A percentile compares a stretch with the other conserved stretches of the same genome.
These are phyloP conservation scores for Casuarina cunninghamiana DNA, from an alignment of 306 rosid species.

Conservation along the genomic window DNA sequence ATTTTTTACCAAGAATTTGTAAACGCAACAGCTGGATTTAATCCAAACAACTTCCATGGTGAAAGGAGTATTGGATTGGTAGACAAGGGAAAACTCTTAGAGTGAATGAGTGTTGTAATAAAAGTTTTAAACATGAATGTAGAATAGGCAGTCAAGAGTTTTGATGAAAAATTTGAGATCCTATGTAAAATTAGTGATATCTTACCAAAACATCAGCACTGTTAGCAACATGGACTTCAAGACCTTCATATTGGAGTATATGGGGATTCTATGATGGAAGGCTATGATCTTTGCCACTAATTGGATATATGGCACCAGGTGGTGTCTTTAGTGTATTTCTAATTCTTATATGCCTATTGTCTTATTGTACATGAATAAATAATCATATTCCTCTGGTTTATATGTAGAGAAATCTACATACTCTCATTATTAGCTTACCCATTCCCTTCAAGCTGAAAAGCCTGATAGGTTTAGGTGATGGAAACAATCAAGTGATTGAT, in stretches of 20 bases:
- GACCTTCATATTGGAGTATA: slow-evolving; percentile 26
- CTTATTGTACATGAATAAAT: neutral
- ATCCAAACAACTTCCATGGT: slow-evolving; percentile 15
- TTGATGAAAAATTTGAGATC: slow-evolving; percentile 25
- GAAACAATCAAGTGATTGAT: no score
- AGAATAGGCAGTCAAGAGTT: slow-evolving; percentile 17
- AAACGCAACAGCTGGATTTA: slow-evolving; percentile 25
- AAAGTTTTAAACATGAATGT: slow-evolving; percentile 22
- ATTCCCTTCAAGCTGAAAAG: no score
- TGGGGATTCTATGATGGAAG: slow-evolving; percentile 18
- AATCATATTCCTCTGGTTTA: no score
- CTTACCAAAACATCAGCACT: slow-evolving; percentile 20
- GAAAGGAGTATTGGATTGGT: slow-evolving; percentile 28
- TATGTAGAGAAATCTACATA: no score
- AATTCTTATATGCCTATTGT: neutral
- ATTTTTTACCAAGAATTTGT: slow-evolving; percentile 29
- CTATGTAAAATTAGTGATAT: slow-evolving; percentile 27
- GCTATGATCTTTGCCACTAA: slow-evolving; percentile 24
- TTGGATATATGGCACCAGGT: slow-evolving; percentile 40
- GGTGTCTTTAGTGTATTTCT: no score
- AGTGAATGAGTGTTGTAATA: slow-evolving; percentile 22
- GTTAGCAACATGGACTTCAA: slow-evolving; percentile 30
- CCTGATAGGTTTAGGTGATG: no score
- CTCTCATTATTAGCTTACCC: no score
- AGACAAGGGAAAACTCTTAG: slow-evolving; percentile 26